Evolutionary conservation across 805 yeast species (phyloP).

Genomic region (Lipomyces spencermartinsiae): DNA sequence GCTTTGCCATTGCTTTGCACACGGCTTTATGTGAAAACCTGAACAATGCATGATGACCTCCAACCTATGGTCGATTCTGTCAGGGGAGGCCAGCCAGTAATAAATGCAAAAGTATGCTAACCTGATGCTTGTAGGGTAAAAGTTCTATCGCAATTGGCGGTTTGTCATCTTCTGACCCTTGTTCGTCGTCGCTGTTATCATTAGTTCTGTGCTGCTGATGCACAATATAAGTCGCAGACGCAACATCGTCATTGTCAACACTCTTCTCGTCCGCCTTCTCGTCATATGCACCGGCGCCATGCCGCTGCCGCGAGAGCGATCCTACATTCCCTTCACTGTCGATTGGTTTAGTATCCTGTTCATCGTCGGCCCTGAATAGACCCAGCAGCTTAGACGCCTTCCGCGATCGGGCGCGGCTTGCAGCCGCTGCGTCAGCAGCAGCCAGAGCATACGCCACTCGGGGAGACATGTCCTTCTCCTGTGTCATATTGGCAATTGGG

Average conservation of each 20-base stretch:
- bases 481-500: background rate
- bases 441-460: slow-evolving; percentile 29
- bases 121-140: slow-evolving; percentile 89
- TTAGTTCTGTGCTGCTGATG: slow-evolving; percentile 36
- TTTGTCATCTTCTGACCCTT: slow-evolving; percentile 20
- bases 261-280: slow-evolving; percentile 6
- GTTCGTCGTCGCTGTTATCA: slow-evolving; percentile 37
- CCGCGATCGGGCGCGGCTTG: slow-evolving; percentile 38
- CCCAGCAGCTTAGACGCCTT: slow-evolving; percentile 51
- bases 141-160: slow-evolving; percentile 76
- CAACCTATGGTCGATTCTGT: slow-evolving; percentile 51
- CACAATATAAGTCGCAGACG: slow-evolving; percentile 46
- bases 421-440: slow-evolving; percentile 36
- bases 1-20: slow-evolving; percentile 87
- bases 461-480: slow-evolving; percentile 7
- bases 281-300: slow-evolving; percentile 11
- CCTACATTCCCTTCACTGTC: background rate
- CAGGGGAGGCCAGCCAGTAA: background rate
- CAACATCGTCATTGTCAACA: slow-evolving; percentile 36
- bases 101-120: background rate
- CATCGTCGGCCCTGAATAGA: slow-evolving; percentile 46
- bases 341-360: background rate
- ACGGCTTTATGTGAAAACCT: slow-evolving; percentile 90
- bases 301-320: slow-evolving; percentile 4
- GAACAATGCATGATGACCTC: slow-evolving; percentile 98